Base-by-base conservation (phyloP, 805 yeast genomes). In the Yarrowia sp. region DNA sequence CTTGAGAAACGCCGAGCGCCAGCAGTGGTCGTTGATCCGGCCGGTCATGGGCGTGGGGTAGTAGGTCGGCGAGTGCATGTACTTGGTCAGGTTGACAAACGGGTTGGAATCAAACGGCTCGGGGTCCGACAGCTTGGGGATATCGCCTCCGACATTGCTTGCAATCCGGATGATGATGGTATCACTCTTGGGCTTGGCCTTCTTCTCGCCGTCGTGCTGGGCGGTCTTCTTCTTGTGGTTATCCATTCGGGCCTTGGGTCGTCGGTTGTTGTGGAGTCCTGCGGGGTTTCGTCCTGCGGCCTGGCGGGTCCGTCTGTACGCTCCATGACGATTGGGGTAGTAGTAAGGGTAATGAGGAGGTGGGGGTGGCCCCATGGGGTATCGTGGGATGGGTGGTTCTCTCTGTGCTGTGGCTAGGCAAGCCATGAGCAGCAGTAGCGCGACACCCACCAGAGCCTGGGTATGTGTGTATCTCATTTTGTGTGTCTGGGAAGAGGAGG, bases 1-100 rank as follows among this genome's bases (percentile, higher is more conserved):
- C 64, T 81, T 81, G 15, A 78, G 80, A 71, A 79, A 84, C 1
- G 89, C 88, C 14, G 77, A 78, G 66, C 78, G 81, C 90, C 89
- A 86, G 15, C 79, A 80, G 51, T 76, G 76, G 47, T 79, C 68
- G 28, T 66, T 66, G 14, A 60, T 44, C 10, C 70, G 64, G 11
- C 68, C 69, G 4, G 71, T 71, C 61, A 67, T 61, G 13, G 72
- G 71, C 5, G 69, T 41, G 15, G 61, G 61, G 47, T 55, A 55
- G 47, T 55, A 55, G 47, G 61, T 55, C 1, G 61, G 61, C 38
- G 61, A 55, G 41, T 55, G 45, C 61, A 55, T 55, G 61, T 55
- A 55, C 36, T 55, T 41, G 13, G 61, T 55, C 22, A 55, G 47
- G 38, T 55, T 55, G 31, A 15, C 31, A 41, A 55, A 55, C 28